A percentile compares a stretch with the other conserved stretches of the same genome.
Evolutionary conservation across 768 basidiomycete species (phyloP).

Genomic region (Boletus barrowsii): DNA sequence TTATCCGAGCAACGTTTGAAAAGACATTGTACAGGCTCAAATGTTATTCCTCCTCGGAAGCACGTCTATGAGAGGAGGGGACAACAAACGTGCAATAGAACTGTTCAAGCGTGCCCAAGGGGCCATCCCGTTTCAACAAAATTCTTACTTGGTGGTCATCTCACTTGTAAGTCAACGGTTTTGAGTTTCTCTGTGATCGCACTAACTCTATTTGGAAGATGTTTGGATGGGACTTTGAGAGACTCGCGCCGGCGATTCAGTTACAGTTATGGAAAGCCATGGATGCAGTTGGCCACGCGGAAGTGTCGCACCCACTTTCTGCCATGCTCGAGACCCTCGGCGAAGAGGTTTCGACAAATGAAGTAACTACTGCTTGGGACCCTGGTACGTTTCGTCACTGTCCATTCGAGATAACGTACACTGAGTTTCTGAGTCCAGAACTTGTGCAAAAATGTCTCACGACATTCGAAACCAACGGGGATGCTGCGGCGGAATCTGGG

Average conservation of each 20-base stretch:
- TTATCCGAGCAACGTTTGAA: background rate
- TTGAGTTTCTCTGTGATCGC: background rate
- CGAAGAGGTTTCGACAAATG: too few species aligned
- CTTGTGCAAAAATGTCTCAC: too few species aligned
- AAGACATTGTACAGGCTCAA: background rate
- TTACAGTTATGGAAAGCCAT: too few species aligned
- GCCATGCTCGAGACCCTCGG: too few species aligned
- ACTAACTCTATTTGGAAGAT: background rate
- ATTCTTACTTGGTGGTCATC: background rate
- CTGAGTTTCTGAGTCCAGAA: too few species aligned
- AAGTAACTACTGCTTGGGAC: too few species aligned
- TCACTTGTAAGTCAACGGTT: background rate
- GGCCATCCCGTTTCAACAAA: background rate
- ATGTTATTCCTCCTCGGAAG: background rate
- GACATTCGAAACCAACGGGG: too few species aligned
- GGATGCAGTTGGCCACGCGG: too few species aligned
- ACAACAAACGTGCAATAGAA: background rate
- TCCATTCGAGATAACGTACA: too few species aligned
- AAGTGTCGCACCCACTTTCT: background rate
- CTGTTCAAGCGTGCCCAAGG: background rate
- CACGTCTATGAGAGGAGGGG: background rate
- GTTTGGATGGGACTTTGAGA: conserved; percentile 15
- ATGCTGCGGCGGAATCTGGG: too few species aligned
- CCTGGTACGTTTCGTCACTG: too few species aligned
- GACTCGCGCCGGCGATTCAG: background rate